Evolutionary conservation across 345 rosid genomes (phyloP).

Genomic region (Limnanthes douglasii): DNA sequence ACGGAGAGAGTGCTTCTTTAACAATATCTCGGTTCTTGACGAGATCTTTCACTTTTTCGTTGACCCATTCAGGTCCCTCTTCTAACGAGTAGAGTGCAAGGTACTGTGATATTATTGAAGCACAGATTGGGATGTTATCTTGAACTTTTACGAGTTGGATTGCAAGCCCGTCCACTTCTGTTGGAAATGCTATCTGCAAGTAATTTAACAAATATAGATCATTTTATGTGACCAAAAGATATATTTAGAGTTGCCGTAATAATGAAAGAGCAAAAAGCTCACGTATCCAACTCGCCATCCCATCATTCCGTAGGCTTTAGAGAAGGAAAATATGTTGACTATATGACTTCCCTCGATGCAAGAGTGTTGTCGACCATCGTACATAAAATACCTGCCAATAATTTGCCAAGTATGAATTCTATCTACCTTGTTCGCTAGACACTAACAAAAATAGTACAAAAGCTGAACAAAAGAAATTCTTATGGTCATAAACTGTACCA

Average conservation of each 20-base stretch:
- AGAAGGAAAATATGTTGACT: conserved; percentile 91
- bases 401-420: conserved; percentile 1
- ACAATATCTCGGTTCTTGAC: conserved; percentile 68
- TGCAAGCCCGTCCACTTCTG: conserved; percentile 54
- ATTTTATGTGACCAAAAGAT: no score
- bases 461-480: no score
- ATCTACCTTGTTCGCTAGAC: no score
- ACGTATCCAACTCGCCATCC: conserved; percentile 99
- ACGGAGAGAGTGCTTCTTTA: conserved; percentile 57
- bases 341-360: conserved; percentile 88
- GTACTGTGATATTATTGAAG: conserved; percentile 62
- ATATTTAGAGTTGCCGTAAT: no score
- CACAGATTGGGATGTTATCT: conserved; percentile 93
- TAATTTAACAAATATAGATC: conserved; percentile 3
- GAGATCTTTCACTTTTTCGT: conserved; percentile 49
- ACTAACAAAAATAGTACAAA: no score
- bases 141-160: conserved; percentile 71
- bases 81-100: conserved; percentile 75
- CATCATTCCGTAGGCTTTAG: conserved; percentile 99
- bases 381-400: conserved; percentile 86
- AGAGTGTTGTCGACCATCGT: conserved; percentile 69
- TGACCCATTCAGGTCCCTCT: conserved; percentile 70
- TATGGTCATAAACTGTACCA: no score
- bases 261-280: no score
- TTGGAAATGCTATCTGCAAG: conserved; percentile 83